Base-by-base conservation (phyloP, 306 rosid species). In the Vigna mungo region DNA sequence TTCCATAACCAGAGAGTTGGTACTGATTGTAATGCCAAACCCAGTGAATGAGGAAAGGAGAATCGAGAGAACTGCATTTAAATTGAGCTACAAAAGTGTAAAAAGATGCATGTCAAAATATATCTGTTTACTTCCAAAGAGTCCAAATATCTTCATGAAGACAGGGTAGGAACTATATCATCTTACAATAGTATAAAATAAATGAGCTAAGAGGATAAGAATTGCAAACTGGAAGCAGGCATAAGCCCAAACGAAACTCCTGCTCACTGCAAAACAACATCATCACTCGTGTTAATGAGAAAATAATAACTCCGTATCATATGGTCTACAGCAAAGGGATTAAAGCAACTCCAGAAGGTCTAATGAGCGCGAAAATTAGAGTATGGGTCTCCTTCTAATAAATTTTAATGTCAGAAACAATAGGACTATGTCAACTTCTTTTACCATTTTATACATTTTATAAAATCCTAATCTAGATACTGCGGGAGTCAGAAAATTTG, bases 191-290 rank as follows among this genome's bases (percentile, higher is more conserved):
- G 89, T 84, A 80, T 87, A 91, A 82, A 89, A 91, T 67, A 89
- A 56, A 75, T 88, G 96, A 66, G 92, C 93, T 78, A 90, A 85
- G 48, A 92, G 85, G 86, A 92, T 83, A 84, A 92, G 87, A 25
- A 88, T 83, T 58, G 93, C 96, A 23, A 92, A 92, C 89, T 92
- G 97, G 88, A 92, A 92, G 76, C 90, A 90, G 59, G 97, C 93
- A 86, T 90, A 90, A 55, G 93, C 93, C 97, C 97, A 92, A 71
- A 88, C 80, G 88, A 81, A 92, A 76, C 87, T 84, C 85, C 89
- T 81, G 92, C 87, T 92, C 74, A 86, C 97, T 90, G 90, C 81
- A 87, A 47, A 43, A 68, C 20, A 60, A 67, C 12, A 59, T 78
- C 47, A 62, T 68, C 54, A 88, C 18, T 30, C 13, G 6, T 8